A percentile compares a stretch with the other conserved stretches of the same genome.
Conservation (phyloP, 176 grass and related monocot species). For the Phragmites australis region DNA sequence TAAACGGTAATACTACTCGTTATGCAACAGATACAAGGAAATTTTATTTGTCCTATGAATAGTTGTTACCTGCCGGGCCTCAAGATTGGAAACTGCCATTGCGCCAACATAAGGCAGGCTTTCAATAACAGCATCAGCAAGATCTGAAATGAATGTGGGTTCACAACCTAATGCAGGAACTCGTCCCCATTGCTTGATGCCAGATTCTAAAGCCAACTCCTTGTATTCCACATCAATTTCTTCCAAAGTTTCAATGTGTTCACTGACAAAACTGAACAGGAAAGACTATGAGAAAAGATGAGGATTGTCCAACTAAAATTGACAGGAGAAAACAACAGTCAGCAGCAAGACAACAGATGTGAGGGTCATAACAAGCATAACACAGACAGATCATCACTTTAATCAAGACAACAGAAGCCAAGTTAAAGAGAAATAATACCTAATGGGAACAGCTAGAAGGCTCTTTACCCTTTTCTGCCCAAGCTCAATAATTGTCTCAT, state of each 20-base stretch:
- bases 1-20: neutral
- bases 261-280: constrained; percentile 89
- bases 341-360: neutral
- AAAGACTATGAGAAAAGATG: constrained; percentile 11
- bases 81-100: constrained; percentile 97
- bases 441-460: constrained; percentile 94
- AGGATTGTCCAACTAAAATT: constrained; percentile 6
- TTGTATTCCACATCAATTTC: constrained; percentile 99
- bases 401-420: constrained; percentile 3
- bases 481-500: constrained; percentile 97
- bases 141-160: constrained; percentile 83
- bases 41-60: constrained; percentile 25
- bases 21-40: no score
- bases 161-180: constrained; percentile 92
- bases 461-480: constrained; percentile 78
- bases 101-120: constrained; percentile 97
- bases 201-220: constrained; percentile 90
- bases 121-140: constrained; percentile 92
- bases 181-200: constrained; percentile 88
- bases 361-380: neutral
- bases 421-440: constrained; percentile 49
- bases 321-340: neutral
- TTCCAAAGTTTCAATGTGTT: constrained; percentile 99
- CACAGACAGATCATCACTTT: neutral
- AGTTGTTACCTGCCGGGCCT: constrained; percentile 92